Evolutionary conservation across 2,329 filamentous ascomycete genomes (phyloP).

Genomic region (Colletotrichum cereale): DNA sequence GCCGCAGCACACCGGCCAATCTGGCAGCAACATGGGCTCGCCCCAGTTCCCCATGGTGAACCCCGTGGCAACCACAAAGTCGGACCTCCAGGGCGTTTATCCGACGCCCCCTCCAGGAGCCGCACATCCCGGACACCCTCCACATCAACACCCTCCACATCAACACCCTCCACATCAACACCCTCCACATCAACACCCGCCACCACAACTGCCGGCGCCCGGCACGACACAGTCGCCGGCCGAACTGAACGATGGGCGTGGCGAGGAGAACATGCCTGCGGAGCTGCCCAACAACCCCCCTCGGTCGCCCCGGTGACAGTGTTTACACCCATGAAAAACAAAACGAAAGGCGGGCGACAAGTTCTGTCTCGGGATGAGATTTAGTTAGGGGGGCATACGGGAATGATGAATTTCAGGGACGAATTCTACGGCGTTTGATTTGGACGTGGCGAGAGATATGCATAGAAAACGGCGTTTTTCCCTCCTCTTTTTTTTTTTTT

Average conservation of each 20-base stretch:
- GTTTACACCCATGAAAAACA: neutral
- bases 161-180: slow-evolving; percentile 13
- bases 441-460: slow-evolving; percentile 32
- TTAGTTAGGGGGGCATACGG: slow-evolving; percentile 5
- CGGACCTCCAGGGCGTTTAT: slow-evolving; percentile 29
- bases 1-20: slow-evolving; percentile 40
- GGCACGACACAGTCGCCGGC: slow-evolving; percentile 28
- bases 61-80: slow-evolving; percentile 35
- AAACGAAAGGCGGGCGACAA: neutral
- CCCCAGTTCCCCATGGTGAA: slow-evolving; percentile 41
- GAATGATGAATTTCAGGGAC: slow-evolving; percentile 14
- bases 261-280: slow-evolving; percentile 37
- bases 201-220: neutral
- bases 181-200: slow-evolving; percentile 5
- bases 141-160: slow-evolving; percentile 9
- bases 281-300: slow-evolving; percentile 39
- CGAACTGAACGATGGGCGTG: slow-evolving; percentile 35
- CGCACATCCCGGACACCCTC: slow-evolving; percentile 17
- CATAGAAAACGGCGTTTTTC: slow-evolving; percentile 38
- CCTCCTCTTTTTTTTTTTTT: neutral
- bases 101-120: slow-evolving; percentile 29
- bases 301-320: slow-evolving; percentile 29
- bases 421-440: slow-evolving; percentile 18
- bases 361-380: neutral
- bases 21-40: slow-evolving; percentile 29